phyloP scores from a whole-genome alignment of 176 grass and related monocot species.

The Bonia amplexicaulis region DNA sequence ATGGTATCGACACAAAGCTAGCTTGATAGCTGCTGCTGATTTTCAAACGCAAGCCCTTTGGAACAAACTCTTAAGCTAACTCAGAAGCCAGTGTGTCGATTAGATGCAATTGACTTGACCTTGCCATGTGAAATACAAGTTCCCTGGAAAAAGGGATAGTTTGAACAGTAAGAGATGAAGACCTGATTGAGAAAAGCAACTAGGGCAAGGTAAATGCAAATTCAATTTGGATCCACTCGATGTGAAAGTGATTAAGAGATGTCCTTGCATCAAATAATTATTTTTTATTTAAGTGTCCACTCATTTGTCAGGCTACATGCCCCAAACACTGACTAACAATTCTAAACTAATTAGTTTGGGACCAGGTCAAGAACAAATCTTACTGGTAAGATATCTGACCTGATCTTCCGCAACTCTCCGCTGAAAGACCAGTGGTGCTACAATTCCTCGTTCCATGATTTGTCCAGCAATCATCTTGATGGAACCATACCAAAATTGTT shows the following conservation, averaged over 20 bases:
- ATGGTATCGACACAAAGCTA: neutral
- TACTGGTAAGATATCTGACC: neutral
- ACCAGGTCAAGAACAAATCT: neutral
- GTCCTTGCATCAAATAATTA: neutral
- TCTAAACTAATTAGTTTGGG: neutral
- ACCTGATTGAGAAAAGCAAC: neutral
- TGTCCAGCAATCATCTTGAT: neutral
- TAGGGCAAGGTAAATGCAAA: neutral
- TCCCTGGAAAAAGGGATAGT: neutral
- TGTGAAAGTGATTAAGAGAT: neutral
- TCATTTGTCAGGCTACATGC: neutral
- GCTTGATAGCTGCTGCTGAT: neutral
- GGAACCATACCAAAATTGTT: neutral
- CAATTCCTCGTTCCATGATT: neutral
- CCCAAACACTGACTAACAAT: neutral
- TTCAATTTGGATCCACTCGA: neutral
- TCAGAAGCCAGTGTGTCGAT: neutral
- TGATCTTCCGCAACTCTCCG: neutral
- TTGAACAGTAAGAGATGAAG: neutral
- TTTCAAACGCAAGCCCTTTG: neutral
- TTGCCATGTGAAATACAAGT: neutral
- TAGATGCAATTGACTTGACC: neutral
- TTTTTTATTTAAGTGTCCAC: neutral
- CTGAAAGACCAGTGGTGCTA: neutral
- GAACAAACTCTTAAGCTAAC: neutral